These are phyloP conservation scores for Fomitopsis palustris DNA, from an alignment of 1,284 basidiomycete genomes.

Conservation along the genomic window DNA sequence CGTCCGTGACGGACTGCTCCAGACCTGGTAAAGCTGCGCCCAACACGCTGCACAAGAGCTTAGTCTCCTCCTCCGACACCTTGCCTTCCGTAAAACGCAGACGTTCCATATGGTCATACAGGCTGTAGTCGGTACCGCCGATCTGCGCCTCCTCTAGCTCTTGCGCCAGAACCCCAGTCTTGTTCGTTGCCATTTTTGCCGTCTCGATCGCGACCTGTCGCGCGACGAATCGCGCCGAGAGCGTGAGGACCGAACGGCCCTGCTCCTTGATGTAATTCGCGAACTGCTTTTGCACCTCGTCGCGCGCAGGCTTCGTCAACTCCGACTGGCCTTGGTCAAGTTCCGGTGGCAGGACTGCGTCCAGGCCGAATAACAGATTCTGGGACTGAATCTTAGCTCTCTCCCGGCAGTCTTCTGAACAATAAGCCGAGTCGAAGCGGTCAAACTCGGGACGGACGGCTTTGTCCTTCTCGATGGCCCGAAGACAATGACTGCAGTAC, in stretches of 20 bases:
- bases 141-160: slow-evolving; percentile 40
- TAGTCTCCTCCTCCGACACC: slow-evolving; percentile 45
- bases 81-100: slow-evolving; percentile 57
- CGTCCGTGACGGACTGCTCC: slow-evolving; percentile 63
- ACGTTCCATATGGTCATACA: slow-evolving; percentile 75
- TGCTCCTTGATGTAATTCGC: slow-evolving; percentile 49
- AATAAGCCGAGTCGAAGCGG: slow-evolving; percentile 59
- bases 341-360: slow-evolving; percentile 55
- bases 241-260: slow-evolving; percentile 43
- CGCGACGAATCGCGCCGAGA: slow-evolving; percentile 69
- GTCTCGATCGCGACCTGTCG: slow-evolving; percentile 67
- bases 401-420: slow-evolving; percentile 63
- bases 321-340: slow-evolving; percentile 35
- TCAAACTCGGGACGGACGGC: slow-evolving; percentile 46
- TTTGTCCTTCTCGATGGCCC: slow-evolving; percentile 42
- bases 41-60: slow-evolving; percentile 54
- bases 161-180: slow-evolving; percentile 20
- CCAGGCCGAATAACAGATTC: slow-evolving; percentile 65
- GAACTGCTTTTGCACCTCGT: slow-evolving; percentile 55
- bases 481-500: slow-evolving; percentile 71
- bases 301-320: slow-evolving; percentile 40
- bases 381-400: slow-evolving; percentile 57
- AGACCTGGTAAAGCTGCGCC: slow-evolving; percentile 63
- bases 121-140: slow-evolving; percentile 49
- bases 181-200: slow-evolving; percentile 43